phyloP scores from a whole-genome alignment of 2,329 filamentous ascomycete genomes.

The Curvularia verruculosa region DNA sequence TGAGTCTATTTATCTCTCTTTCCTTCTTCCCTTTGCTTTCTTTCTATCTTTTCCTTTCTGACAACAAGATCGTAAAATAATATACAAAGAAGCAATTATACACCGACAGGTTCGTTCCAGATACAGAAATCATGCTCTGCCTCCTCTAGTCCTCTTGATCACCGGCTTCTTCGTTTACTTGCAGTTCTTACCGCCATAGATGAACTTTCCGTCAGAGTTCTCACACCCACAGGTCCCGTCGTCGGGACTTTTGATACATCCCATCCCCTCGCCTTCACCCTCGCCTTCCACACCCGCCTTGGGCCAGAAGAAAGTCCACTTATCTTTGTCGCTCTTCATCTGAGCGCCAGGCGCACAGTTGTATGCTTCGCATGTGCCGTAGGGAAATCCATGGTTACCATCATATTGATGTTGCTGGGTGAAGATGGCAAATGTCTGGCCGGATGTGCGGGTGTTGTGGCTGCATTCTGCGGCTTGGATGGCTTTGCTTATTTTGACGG shows the following conservation, averaged over 20 bases:
- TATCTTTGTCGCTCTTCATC: slow-evolving; percentile 22
- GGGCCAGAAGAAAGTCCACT: slow-evolving; percentile 36
- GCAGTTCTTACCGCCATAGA: slow-evolving; percentile 22
- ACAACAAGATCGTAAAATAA: not conserved
- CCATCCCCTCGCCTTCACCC: slow-evolving; percentile 28
- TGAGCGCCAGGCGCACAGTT: slow-evolving; percentile 25
- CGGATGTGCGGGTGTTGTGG: slow-evolving; percentile 49
- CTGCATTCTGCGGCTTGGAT: slow-evolving; percentile 54
- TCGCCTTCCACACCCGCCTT: slow-evolving; percentile 27
- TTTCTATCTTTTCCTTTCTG: not conserved
- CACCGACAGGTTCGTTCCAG: not conserved
- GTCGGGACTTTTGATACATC: slow-evolving; percentile 37
- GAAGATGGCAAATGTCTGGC: slow-evolving; percentile 52
- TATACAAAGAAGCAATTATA: not conserved
- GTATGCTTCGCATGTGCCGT: slow-evolving; percentile 53
- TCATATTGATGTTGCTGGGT: slow-evolving; percentile 57
- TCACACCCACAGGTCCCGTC: slow-evolving; percentile 35
- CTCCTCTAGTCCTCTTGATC: not conserved
- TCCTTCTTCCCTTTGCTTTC: not conserved
- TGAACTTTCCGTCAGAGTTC: slow-evolving; percentile 34
- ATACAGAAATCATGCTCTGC: not conserved
- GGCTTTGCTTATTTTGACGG: slow-evolving; percentile 41
- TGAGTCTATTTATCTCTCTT: not conserved
- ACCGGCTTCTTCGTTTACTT: not conserved
- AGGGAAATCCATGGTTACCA: slow-evolving; percentile 52